Evolutionary conservation across 345 rosid genomes (phyloP).

Genomic region (Chamaenerion angustifolium): DNA sequence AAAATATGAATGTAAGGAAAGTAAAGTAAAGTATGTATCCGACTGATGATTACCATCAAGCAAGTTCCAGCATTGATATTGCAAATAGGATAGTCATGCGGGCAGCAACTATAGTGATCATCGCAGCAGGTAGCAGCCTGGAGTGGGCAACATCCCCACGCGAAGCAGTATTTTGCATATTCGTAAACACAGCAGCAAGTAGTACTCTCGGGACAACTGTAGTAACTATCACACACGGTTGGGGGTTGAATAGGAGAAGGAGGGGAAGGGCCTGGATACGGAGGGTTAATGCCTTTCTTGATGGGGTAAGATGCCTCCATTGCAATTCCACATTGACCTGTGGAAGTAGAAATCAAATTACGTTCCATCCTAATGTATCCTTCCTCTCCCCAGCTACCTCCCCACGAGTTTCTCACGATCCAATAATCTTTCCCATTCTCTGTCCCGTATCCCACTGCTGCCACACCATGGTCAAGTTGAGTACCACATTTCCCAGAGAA

Average conservation of each 20-base stretch:
- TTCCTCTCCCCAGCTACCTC: slow-evolving; percentile 21
- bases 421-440: slow-evolving; percentile 19
- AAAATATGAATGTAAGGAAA: no score
- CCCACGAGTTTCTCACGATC: slow-evolving; percentile 31
- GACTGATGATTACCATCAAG: slow-evolving; percentile 39
- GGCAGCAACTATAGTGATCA: slow-evolving; percentile 71
- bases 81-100: slow-evolving; percentile 67
- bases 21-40: no score
- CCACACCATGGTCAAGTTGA: slow-evolving; percentile 21
- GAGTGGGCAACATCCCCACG: slow-evolving; percentile 90
- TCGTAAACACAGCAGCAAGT: slow-evolving; percentile 75
- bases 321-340: slow-evolving; percentile 25
- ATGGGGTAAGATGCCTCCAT: slow-evolving; percentile 21
- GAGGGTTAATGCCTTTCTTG: slow-evolving; percentile 43
- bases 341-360: slow-evolving; percentile 4
- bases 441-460: slow-evolving; percentile 24
- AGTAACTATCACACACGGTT: slow-evolving; percentile 43
- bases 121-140: slow-evolving; percentile 81
- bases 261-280: slow-evolving; percentile 85
- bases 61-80: slow-evolving; percentile 43
- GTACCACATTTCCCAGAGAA: slow-evolving; percentile 22
- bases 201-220: slow-evolving; percentile 42
- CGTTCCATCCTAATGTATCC: slow-evolving; percentile 25
- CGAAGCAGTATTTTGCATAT: slow-evolving; percentile 43
- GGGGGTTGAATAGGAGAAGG: slow-evolving; percentile 76